Conservation (phyloP, 306 rosid species). For the Fragaria ananassa region DNA sequence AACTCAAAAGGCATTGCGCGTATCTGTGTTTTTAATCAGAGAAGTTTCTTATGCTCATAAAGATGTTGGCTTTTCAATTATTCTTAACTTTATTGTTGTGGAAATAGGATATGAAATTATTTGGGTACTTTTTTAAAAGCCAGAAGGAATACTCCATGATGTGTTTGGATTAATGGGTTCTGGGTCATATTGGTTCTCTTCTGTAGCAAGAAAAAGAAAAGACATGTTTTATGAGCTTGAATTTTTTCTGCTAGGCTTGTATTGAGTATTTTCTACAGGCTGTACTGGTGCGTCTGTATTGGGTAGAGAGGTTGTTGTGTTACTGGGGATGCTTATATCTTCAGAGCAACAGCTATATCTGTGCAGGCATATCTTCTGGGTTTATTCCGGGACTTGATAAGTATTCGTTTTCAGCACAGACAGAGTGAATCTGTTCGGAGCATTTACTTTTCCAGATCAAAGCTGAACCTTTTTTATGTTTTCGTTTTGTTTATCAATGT, state of each 20-base stretch:
- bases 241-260: conserved; percentile 2
- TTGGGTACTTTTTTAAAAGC: conserved; percentile 8
- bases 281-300: neutral
- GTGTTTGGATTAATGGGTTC: neutral
- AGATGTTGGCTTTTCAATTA: conserved; percentile 31
- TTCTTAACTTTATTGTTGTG: conserved; percentile 25
- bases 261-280: conserved; percentile 4
- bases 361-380: conserved; percentile 6
- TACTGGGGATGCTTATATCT: neutral
- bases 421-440: neutral
- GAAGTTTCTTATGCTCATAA: conserved; percentile 20
- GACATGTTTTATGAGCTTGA: neutral
- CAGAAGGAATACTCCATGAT: neutral
- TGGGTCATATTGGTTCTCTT: neutral
- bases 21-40: too few relatives aligned
- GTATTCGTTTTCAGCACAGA: neutral
- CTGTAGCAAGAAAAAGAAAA: neutral
- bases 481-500: neutral
- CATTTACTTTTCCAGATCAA: neutral
- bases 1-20: neutral
- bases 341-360: conserved; percentile 39
- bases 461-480: neutral
- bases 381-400: neutral
- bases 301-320: conserved; percentile 12
- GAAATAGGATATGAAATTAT: conserved; percentile 19